Base-by-base conservation (phyloP, 257 asterid species). In the Hygrophila difformis region DNA sequence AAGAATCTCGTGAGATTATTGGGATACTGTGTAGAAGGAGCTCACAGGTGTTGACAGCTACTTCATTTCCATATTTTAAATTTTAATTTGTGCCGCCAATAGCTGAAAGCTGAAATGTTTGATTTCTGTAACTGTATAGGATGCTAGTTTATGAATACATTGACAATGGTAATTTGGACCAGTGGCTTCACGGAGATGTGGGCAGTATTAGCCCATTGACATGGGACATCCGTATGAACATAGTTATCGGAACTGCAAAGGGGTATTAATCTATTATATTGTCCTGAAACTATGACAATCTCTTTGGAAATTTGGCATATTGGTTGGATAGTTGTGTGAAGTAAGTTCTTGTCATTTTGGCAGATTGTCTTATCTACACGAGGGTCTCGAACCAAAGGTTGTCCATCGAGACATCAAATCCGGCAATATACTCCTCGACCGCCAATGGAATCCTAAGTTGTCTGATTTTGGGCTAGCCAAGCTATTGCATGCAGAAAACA, bases 391-490 rank as follows among this genome's bases (percentile, higher is more conserved):
- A 68, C 96, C 98, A 16, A 89, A 89, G 75, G 98, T 89, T 55
- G 98, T 89, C 55, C 98, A 89, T 70, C 94, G 98, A 26, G 98
- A 89, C 78, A 79, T 89, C 54, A 89, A 89, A 73, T 58, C 96
- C 24, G 74, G 98, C 77, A 89, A 89, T 63, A 80, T 89, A 73
- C 75, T 89, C 33, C 84, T 89, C 12, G 98, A 89, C 65, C 92
- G 81, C 43, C 94, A 77, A 44, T 89, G 98, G 98, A 74, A 82
- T 72, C 60, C 96, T 13, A 89, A 85, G 64, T 65, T 89, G 59
- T 89, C 98, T 0, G 98, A 89, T 70, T 89, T 89, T 66, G 98
- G 96, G 49, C 96, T 89, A 15, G 98, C 98, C 33, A 89, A 89
- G 59, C 85, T 89, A 42, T 70, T 89, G 69, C 79, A 82, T 64